These are phyloP conservation scores for Symmetrospora coprosmae DNA, from an alignment of 768 basidiomycete species.

Conservation along the genomic window DNA sequence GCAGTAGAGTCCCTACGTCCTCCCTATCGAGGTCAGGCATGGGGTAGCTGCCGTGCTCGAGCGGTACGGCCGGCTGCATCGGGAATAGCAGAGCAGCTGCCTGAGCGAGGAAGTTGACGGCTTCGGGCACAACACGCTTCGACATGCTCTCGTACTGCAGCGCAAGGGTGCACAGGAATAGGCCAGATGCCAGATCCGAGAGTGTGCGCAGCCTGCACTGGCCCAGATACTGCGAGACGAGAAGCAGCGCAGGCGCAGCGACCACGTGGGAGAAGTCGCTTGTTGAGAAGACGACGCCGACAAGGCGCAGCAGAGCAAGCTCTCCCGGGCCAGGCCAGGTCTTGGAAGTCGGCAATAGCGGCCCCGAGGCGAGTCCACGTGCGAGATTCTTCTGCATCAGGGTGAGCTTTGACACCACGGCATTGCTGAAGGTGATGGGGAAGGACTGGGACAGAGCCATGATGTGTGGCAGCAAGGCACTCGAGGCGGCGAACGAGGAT, in stretches of 20 bases:
- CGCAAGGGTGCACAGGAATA: slow-evolving; percentile 76
- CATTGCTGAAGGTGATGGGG: slow-evolving; percentile 61
- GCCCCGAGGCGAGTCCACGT: slow-evolving; percentile 60
- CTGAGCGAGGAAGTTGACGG: slow-evolving; percentile 58
- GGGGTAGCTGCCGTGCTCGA: too few relatives aligned
- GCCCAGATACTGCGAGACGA: slow-evolving; percentile 82
- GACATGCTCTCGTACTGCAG: slow-evolving; percentile 64
- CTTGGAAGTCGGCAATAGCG: slow-evolving; percentile 49
- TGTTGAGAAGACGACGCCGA: slow-evolving; percentile 77
- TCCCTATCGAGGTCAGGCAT: too few relatives aligned
- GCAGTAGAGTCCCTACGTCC: too few relatives aligned
- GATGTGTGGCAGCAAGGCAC: slow-evolving; percentile 61
- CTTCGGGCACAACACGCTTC: slow-evolving; percentile 78
- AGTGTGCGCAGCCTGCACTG: slow-evolving; percentile 63
- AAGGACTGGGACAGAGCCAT: slow-evolving; percentile 63
- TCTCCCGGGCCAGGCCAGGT: slow-evolving; percentile 84
- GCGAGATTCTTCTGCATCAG: slow-evolving; percentile 90
- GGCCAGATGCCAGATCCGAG: slow-evolving; percentile 62
- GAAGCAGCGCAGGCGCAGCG: slow-evolving; percentile 64
- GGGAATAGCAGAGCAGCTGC: slow-evolving; percentile 58
- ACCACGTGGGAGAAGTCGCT: slow-evolving; percentile 88
- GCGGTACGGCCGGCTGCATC: too few relatives aligned
- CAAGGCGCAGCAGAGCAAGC: slow-evolving; percentile 60
- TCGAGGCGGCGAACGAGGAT: slow-evolving; percentile 50
- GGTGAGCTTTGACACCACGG: slow-evolving; percentile 64